phyloP scores from a whole-genome alignment of 345 rosid species.

The Ricinus communis region DNA sequence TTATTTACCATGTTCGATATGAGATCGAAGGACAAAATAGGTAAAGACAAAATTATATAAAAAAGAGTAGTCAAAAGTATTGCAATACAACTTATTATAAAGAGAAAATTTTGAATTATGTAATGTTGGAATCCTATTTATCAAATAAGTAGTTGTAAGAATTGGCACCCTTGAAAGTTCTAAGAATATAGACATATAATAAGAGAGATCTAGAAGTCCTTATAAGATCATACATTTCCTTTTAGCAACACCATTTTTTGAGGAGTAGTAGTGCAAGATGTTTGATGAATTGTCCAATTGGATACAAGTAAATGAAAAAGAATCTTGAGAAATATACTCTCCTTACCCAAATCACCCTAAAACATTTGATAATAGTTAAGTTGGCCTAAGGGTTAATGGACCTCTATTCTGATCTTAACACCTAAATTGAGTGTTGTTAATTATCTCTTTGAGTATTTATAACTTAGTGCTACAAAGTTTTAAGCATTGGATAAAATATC shows the following conservation, averaged over 20 bases:
- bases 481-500: too few species aligned
- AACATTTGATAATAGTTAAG: background rate
- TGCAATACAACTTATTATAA: background rate
- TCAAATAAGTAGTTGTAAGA: background rate
- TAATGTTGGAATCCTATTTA: background rate
- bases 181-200: background rate
- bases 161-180: background rate
- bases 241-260: too few species aligned
- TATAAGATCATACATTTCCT: background rate
- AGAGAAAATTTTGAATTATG: background rate
- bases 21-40: background rate
- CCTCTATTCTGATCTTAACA: too few species aligned
- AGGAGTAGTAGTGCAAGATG: background rate
- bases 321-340: background rate
- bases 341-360: too few species aligned
- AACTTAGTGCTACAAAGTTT: too few species aligned
- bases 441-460: too few species aligned
- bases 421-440: too few species aligned
- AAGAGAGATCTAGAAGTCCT: background rate
- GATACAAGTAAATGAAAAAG: background rate
- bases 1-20: background rate
- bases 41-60: background rate
- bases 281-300: background rate
- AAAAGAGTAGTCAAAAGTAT: background rate
- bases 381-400: too few species aligned